These are phyloP conservation scores for Serendipita sp. DNA, from an alignment of 768 basidiomycete species.

Conservation along the genomic window DNA sequence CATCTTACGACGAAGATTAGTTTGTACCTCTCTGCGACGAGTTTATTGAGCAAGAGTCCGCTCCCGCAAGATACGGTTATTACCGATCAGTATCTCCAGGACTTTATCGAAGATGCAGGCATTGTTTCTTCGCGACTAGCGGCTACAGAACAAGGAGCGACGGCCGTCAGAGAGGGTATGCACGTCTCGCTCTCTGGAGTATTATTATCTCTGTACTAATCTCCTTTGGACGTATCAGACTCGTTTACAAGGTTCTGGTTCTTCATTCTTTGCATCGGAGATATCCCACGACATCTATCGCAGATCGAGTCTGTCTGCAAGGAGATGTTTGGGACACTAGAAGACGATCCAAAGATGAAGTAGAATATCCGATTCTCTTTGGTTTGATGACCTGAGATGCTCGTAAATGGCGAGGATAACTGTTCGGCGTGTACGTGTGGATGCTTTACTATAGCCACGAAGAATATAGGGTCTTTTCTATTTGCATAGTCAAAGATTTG, in stretches of 20 bases:
- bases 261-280: neutral
- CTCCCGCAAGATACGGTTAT: constrained; percentile 12
- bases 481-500: no score
- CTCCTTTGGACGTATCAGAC: neutral
- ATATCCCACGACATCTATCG: neutral
- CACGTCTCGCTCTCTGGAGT: no score
- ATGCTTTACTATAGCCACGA: no score
- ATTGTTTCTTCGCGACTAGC: neutral
- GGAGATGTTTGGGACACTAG: neutral
- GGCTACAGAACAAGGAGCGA: neutral
- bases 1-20: constrained; percentile 10
- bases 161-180: neutral
- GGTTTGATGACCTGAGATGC: no score
- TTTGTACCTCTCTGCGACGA: constrained; percentile 15
- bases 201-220: neutral
- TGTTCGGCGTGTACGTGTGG: no score
- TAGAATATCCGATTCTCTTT: neutral
- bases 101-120: neutral
- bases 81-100: neutral
- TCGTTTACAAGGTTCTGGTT: neutral
- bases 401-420: no score
- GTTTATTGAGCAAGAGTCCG: constrained; percentile 15
- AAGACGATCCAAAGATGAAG: neutral
- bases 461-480: no score
- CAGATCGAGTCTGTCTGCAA: neutral